Conservation (phyloP, 345 rosid genomes). For the Eucalyptus brandiana region DNA sequence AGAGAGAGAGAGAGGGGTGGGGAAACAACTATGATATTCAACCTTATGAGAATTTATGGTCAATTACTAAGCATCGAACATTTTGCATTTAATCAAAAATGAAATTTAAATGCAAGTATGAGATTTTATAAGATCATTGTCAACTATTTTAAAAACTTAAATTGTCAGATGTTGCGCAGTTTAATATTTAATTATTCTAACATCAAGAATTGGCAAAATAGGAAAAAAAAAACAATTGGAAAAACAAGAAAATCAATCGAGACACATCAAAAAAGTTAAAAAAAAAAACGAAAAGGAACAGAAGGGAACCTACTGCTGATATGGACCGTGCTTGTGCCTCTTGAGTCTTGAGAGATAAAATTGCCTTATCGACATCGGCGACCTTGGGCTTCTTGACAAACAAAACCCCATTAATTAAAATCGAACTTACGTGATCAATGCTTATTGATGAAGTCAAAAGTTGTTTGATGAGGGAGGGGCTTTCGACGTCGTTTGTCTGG, state of each 20-base stretch:
- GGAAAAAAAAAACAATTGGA: neutral
- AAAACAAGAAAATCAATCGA: neutral
- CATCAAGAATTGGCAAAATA: neutral
- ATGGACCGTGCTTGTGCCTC: constrained; percentile 78
- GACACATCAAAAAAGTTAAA: neutral
- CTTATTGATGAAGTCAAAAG: neutral
- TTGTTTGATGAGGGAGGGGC: neutral
- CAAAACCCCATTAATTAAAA: constrained; percentile 47
- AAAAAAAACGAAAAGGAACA: neutral
- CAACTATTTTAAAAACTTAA: no score
- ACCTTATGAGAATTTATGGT: no score
- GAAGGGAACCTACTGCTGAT: constrained; percentile 64
- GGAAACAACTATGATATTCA: no score
- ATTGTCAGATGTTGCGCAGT: fast-evolving
- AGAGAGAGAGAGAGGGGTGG: no score
- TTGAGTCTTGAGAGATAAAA: constrained; percentile 84
- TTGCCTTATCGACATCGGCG: constrained; percentile 87
- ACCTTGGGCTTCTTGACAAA: constrained; percentile 92
- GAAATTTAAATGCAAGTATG: no score
- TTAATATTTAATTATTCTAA: no score
- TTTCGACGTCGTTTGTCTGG: neutral
- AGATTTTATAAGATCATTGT: no score
- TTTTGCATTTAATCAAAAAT: no score
- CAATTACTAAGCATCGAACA: no score
- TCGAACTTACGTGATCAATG: neutral